Base-by-base conservation (phyloP, 2,329 filamentous ascomycete genomes). In the Simplicillium sp. region DNA sequence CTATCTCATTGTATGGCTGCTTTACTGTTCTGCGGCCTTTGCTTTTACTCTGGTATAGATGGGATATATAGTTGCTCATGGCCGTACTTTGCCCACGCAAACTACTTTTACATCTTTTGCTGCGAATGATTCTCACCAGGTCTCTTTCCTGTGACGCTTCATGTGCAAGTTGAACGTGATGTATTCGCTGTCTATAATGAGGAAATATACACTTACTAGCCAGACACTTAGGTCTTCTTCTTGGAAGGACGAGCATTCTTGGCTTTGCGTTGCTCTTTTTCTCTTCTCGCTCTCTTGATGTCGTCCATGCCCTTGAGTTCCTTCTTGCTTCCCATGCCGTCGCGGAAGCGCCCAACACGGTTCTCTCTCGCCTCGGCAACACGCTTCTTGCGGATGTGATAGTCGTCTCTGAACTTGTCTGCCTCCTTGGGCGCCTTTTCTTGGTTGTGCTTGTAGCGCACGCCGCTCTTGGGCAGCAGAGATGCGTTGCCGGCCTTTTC, bases 351-450 rank as follows among this genome's bases (percentile, higher is more conserved):
- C 38, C 84, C 86, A 25, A 87, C 64, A 15, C 84, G 72, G 67
- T 88, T 88, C 70, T 96, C 86, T 64, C 84, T 84, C 36, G 90
- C 89, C 57, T 88, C 88, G 13, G 80, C 79, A 14, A 92, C 82
- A 56, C 87, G 81, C 80, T 89, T 89, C 80, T 92, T 95, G 67
- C 85, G 82, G 58, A 81, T 80, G 49, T 94, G 73, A 64, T 86
- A 98, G 64, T 98, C 90, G 60, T 90, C 88, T 46, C 92, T 76
- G 62, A 77, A 90, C 66, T 85, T 90, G 69, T 98, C 92, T 7
- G 92, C 88, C 53, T 87, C 80, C 72, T 96, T 97, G 47, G 94
- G 92, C 42, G 88, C 88, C 65, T 77, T 81, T 58, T 92, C 82
- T 61, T 82, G 77, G 64, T 84, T 90, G 67, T 98, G 92, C 68